Percentiles rank a stretch among this genome's conserved stretches.
Evolutionary conservation across 768 basidiomycete genomes (phyloP).

Genomic region (Pleurotus tuoliensis): DNA sequence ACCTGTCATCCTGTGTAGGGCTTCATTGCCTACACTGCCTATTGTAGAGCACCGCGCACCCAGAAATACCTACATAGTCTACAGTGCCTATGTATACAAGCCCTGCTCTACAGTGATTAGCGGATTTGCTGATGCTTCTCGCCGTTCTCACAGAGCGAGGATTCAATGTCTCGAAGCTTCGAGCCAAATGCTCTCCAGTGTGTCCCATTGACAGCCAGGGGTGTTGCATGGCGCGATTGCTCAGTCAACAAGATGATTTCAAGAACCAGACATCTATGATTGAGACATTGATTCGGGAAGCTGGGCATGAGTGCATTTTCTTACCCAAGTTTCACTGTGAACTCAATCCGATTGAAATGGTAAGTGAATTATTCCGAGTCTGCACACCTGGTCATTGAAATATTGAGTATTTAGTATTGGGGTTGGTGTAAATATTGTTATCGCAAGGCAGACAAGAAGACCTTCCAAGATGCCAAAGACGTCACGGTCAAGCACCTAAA

Average conservation of each 20-base stretch:
- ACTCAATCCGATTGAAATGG: constrained; percentile 37
- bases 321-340: constrained; percentile 14
- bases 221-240: constrained; percentile 28
- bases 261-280: constrained; percentile 23
- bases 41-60: too few species aligned
- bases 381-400: neutral
- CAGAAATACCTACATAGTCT: too few species aligned
- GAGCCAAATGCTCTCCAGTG: constrained; percentile 20
- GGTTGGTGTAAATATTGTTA: constrained; percentile 33
- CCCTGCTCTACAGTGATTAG: too few species aligned
- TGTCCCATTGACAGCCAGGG: constrained; percentile 18
- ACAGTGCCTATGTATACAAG: too few species aligned
- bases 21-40: too few species aligned
- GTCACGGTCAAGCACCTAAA: constrained; percentile 22
- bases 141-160: constrained; percentile 24
- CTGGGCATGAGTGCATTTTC: too few species aligned
- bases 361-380: constrained; percentile 10
- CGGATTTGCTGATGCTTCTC: too few species aligned
- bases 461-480: constrained; percentile 28
- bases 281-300: constrained; percentile 18
- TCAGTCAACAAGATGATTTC: constrained; percentile 30
- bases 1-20: too few species aligned
- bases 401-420: constrained; percentile 15
- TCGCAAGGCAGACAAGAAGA: constrained; percentile 23
- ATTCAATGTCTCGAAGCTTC: constrained; percentile 19